Evolutionary conservation across 352 stramenopile genomes (phyloP).

Genomic region (Phytopythium delawarense): DNA sequence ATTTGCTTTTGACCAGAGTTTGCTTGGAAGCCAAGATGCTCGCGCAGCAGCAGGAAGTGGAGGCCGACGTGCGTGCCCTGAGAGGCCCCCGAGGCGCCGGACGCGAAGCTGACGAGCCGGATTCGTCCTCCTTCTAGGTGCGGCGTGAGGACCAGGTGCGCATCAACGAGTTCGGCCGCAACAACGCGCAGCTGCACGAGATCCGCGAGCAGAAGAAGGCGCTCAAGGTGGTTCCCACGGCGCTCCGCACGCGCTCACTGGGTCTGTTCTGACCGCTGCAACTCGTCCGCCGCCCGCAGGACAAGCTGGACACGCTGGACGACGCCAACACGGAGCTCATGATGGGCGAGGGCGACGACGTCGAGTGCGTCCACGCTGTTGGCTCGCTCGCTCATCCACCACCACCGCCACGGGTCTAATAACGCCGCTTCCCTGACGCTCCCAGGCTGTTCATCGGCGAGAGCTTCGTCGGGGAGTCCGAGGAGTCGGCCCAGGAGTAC

Average conservation of each 20-base stretch:
- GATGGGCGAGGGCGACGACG: conserved; percentile 90
- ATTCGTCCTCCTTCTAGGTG: conserved; percentile 60
- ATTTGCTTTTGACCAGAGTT: neutral
- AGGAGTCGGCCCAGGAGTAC: conserved; percentile 94
- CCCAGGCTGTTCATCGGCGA: conserved; percentile 91
- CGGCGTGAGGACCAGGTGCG: conserved; percentile 94
- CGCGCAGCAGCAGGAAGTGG: conserved; percentile 76
- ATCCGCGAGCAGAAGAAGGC: conserved; percentile 88
- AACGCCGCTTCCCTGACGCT: neutral
- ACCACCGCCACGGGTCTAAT: neutral
- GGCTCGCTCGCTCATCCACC: too few species aligned
- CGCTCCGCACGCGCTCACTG: neutral
- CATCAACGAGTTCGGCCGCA: conserved; percentile 97
- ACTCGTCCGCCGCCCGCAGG: conserved; percentile 29
- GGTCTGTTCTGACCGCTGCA: neutral
- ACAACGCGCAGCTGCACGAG: conserved; percentile 94
- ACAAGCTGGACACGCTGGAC: conserved; percentile 94
- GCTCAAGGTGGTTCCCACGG: conserved; percentile 65
- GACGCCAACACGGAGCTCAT: conserved; percentile 97
- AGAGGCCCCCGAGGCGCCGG: too few species aligned
- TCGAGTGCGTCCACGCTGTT: conserved; percentile 34
- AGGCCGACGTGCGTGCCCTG: conserved; percentile 59
- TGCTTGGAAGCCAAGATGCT: conserved; percentile 38
- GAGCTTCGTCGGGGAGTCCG: conserved; percentile 92
- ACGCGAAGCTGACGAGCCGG: too few species aligned